Base-by-base conservation (phyloP, 495 filamentous ascomycete species). In the Xylaria scruposa region DNA sequence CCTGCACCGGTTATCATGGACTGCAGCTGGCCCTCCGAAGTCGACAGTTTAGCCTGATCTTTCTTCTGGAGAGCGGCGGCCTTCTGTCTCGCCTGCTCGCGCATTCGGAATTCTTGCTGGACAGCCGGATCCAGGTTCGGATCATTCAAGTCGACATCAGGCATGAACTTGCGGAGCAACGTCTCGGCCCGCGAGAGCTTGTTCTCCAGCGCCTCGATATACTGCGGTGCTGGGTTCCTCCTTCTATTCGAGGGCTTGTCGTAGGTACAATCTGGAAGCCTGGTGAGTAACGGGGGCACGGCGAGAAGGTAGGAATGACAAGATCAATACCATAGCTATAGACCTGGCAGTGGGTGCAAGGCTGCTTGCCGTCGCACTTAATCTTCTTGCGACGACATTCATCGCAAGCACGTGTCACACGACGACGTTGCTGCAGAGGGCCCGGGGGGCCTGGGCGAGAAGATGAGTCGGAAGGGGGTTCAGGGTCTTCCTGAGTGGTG, bases 371-470 rank as follows among this genome's bases (percentile, higher is more conserved):
- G 78, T 98, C 95, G 77, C 95, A 98, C 81, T 98, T 99, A 80
- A 98, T 98, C 82, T 99, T 99, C 82, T 99, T 99, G 75, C 96
- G 87, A 60, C 96, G 88, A 78, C 95, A 99, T 79, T 99, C 97
- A 78, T 98, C 96, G 84, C 95, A 98, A 21, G 95, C 95, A 68
- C 95, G 87, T 51, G 94, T 97, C 38, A 98, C 95, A 77, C 95
- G 86, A 29, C 95, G 88, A 59, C 95, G 88, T 82, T 98, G 97
- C 82, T 97, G 95, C 73, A 95, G 82, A 46, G 92, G 93, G 75
- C 82, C 77, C 36, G 72, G 80, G 10, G 81, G 75, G 1, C 75
- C 74, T 31, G 82, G 80, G 54, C 74, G 77, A 12, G 68, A 70
- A 56, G 75, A 71, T 58, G 75, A 74, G 66, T 73, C 77, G 33